These are phyloP conservation scores for Lepiota subincarnata DNA, from an alignment of 768 basidiomycete species.

Conservation along the genomic window DNA sequence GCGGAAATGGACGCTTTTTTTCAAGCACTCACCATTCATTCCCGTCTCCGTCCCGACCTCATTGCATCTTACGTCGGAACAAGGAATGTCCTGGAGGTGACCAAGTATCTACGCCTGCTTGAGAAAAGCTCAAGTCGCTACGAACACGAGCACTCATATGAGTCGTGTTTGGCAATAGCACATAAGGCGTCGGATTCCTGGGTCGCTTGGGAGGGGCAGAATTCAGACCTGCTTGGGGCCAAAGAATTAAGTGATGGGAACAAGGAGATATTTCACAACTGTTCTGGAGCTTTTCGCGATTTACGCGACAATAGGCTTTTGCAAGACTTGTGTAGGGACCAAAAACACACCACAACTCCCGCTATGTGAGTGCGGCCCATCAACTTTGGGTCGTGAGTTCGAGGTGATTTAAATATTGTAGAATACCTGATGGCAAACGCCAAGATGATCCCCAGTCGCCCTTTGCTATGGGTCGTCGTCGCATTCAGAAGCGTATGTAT, in stretches of 20 bases:
- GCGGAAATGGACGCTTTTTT: conserved; percentile 70
- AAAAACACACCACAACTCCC: too few species aligned
- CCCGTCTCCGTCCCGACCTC: conserved; percentile 72
- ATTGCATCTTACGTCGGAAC: conserved; percentile 64
- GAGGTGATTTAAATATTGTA: too few species aligned
- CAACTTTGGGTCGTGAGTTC: too few species aligned
- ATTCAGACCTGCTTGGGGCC: conserved; percentile 26
- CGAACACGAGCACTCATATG: conserved; percentile 46
- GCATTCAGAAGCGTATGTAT: conserved; percentile 10
- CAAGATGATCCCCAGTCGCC: conserved; percentile 7
- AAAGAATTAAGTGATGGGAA: conserved; percentile 19
- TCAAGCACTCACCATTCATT: conserved; percentile 62
- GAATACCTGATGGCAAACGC: neutral
- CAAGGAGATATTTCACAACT: conserved; percentile 11
- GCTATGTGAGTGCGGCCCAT: too few species aligned
- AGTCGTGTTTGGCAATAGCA: conserved; percentile 64
- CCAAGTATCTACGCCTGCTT: conserved; percentile 57
- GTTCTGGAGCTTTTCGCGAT: neutral
- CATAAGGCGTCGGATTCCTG: conserved; percentile 48
- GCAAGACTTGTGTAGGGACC: too few species aligned
- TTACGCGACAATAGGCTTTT: neutral
- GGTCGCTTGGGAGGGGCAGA: conserved; percentile 43
- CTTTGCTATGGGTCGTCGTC: conserved; percentile 4
- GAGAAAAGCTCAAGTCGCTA: conserved; percentile 26
- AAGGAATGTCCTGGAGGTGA: conserved; percentile 65